Evolutionary conservation across 2,329 filamentous ascomycete genomes (phyloP), one percentile per base, ranked within the genome.

Genomic region (Coniella lustricola): DNA sequence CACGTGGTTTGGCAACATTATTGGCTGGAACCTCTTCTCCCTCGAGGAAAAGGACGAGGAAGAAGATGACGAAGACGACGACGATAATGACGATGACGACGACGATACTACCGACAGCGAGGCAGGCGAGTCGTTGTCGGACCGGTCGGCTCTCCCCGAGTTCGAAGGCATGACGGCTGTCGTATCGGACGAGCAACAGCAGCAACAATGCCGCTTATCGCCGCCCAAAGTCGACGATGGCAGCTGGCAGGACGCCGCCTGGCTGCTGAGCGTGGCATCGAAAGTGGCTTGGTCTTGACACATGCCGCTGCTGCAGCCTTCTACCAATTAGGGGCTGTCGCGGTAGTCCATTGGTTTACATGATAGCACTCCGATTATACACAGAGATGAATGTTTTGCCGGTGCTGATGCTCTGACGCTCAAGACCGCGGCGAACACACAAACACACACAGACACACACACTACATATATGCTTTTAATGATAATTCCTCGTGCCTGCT

Each of bases 191-290:
- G n/a, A n/a, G n/a, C n/a, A n/a, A n/a, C n/a, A n/a, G n/a, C n/a
- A 73, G 41, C 73, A 76, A 42, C 16, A 35, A 18, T 17, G 31
- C 20, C 64, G 64, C 9, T 65, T 81, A 34, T 70, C 71, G 17
- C 68, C 73, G 10, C 60, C 76, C 60, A 72, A 72, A 36, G 67
- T 71, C 8, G 73, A 83, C 44, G 74, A 78, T 37, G 79, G 78
- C 14, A 75, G 75, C 8, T 85, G 81, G 82, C 73, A 77, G 50
- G 82, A 85, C 62, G 82, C 81, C 21, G 80, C 80, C 14, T 86
- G 82, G 82, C 63, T 86, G 40, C 64, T 85, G 48, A 82, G 74
- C 54, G 79, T 85, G 54, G 82, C 81, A 10, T 74, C 75, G 21
- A 82, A 79, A 58, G 76, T 82, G 10, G 50, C 50, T 13, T 53